A percentile compares a stretch with the other conserved stretches of the same genome.
Evolutionary conservation across 177 flowering plant genomes (phyloP).

Genomic region (Vitis hybrid): DNA sequence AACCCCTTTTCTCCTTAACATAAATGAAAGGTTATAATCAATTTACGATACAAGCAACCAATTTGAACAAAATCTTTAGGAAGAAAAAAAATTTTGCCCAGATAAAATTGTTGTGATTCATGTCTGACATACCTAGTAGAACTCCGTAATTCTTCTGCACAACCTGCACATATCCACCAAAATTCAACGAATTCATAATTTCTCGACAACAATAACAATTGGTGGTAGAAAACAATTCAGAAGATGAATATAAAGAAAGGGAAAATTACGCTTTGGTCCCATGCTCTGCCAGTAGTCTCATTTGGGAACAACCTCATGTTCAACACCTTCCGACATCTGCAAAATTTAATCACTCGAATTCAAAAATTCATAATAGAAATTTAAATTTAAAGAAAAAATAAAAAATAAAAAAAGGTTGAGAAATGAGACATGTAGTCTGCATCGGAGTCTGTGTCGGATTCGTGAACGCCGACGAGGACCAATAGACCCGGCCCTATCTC

Average conservation of each 20-base stretch:
- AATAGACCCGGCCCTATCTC: constrained; percentile 90
- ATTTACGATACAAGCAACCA: too few relatives aligned
- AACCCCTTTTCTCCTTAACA: too few relatives aligned
- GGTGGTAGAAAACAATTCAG: not conserved
- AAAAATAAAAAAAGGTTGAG: not conserved
- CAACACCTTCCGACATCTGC: constrained; percentile 90
- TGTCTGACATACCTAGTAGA: constrained; percentile 56
- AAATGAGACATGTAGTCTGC: constrained; percentile 69
- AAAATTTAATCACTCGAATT: not conserved
- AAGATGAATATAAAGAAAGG: not conserved
- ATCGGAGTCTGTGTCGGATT: constrained; percentile 71
- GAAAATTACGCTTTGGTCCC: constrained; percentile 79
- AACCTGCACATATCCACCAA: constrained; percentile 51
- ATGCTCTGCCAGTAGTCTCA: constrained; percentile 69
- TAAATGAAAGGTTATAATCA: too few relatives aligned
- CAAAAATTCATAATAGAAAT: too few relatives aligned
- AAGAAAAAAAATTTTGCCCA: too few relatives aligned
- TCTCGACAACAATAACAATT: not conserved
- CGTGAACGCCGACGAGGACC: constrained; percentile 86
- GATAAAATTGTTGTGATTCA: not conserved
- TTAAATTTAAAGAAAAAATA: too few relatives aligned
- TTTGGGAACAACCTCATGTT: constrained; percentile 91
- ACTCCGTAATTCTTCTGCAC: constrained; percentile 81
- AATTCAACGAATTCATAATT: not conserved
- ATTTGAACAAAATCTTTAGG: too few relatives aligned